phyloP scores from a whole-genome alignment of 768 basidiomycete genomes.

The Auriscalpium orientale region DNA sequence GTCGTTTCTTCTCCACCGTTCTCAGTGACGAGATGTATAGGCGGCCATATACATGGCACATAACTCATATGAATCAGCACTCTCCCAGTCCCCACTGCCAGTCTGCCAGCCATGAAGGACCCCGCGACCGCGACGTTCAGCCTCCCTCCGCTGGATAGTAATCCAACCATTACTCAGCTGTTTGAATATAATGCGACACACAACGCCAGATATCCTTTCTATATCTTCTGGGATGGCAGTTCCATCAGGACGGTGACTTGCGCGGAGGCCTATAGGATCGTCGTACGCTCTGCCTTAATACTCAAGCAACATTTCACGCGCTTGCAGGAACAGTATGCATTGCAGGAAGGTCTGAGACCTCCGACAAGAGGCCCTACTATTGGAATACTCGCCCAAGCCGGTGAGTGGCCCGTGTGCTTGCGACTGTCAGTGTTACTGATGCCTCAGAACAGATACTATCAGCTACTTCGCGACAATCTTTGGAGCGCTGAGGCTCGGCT shows the following conservation, averaged over 20 bases:
- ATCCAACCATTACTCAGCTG: constrained; percentile 25
- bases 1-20: too few relatives aligned
- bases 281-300: constrained; percentile 20
- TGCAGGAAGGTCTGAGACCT: not conserved
- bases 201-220: constrained; percentile 26
- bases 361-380: constrained; percentile 15
- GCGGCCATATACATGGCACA: too few relatives aligned
- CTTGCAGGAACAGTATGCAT: not conserved
- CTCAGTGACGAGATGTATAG: too few relatives aligned
- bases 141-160: constrained; percentile 26
- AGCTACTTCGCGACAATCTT: constrained; percentile 19
- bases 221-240: constrained; percentile 17
- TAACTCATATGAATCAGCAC: too few relatives aligned
- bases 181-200: constrained; percentile 29
- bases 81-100: too few relatives aligned
- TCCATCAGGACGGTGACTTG: constrained; percentile 16
- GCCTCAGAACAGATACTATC: not conserved
- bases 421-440: not conserved
- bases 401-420: constrained; percentile 7
- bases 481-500: constrained; percentile 20
- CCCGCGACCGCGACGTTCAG: constrained; percentile 15
- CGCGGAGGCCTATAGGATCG: constrained; percentile 20
- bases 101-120: too few relatives aligned
- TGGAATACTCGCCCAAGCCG: constrained; percentile 21
- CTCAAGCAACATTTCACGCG: constrained; percentile 9